These are phyloP conservation scores for Colletotrichum chrysophilum DNA, from an alignment of 2,329 filamentous ascomycete genomes.

Conservation along the genomic window DNA sequence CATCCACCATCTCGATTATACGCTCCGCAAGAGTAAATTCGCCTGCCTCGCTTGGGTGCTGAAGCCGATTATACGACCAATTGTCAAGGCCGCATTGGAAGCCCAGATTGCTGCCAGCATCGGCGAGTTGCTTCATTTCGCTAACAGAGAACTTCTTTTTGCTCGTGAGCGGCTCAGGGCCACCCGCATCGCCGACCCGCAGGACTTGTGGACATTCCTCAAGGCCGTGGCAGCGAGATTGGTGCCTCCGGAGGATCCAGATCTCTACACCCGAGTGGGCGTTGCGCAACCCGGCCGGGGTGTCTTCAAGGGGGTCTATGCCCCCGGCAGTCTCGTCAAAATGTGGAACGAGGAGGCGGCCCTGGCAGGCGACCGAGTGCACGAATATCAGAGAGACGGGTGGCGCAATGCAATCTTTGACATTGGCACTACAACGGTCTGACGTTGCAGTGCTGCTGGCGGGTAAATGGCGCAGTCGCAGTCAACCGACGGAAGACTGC, in stretches of 20 bases:
- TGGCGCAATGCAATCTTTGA: conserved; percentile 90
- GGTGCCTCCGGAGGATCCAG: conserved; percentile 74
- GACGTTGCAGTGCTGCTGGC: background rate
- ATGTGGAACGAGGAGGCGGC: conserved; percentile 85
- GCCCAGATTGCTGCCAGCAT: conserved; percentile 77
- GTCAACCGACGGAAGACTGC: background rate
- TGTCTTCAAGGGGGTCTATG: conserved; percentile 83
- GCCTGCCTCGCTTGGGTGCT: conserved; percentile 81
- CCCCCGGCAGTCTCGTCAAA: conserved; percentile 87
- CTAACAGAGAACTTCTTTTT: conserved; percentile 86
- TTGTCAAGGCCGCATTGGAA: conserved; percentile 82
- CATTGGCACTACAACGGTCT: conserved; percentile 38
- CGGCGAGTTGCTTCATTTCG: conserved; percentile 69
- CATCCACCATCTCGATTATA: conserved; percentile 88
- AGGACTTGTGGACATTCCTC: conserved; percentile 81
- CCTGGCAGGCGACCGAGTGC: conserved; percentile 73
- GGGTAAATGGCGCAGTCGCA: background rate
- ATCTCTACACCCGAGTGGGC: conserved; percentile 77
- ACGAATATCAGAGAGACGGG: conserved; percentile 73
- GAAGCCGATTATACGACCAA: conserved; percentile 81
- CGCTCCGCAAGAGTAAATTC: conserved; percentile 75
- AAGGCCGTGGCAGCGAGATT: conserved; percentile 81
- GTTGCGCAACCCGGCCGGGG: conserved; percentile 59
- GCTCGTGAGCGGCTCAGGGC: conserved; percentile 87
- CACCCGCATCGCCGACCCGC: conserved; percentile 80